Conservation (phyloP, 164 flowering plant species). For the Aristolochia californica region DNA sequence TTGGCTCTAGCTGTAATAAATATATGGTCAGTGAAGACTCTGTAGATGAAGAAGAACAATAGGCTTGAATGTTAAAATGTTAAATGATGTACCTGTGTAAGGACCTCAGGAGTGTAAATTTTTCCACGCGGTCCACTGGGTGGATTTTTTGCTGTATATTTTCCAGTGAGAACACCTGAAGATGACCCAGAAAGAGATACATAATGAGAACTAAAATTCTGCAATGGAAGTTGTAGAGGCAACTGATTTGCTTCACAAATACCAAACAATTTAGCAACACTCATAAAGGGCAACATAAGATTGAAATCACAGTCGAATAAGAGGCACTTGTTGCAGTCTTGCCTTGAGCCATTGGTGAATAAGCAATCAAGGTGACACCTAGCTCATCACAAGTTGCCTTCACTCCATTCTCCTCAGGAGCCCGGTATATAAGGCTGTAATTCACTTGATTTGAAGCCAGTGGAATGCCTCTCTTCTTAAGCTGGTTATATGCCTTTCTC, state of each 20-base stretch:
- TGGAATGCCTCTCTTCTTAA: slow-evolving; percentile 78
- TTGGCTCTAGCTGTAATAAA: slow-evolving; percentile 65
- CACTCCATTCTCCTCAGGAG: slow-evolving; percentile 88
- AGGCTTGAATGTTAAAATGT: not conserved
- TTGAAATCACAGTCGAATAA: not conserved
- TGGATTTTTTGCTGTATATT: slow-evolving; percentile 67
- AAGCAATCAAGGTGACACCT: slow-evolving; percentile 88
- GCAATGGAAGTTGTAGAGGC: no score
- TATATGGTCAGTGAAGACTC: not conserved
- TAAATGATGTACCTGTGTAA: slow-evolving; percentile 39
- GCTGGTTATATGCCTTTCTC: slow-evolving; percentile 67
- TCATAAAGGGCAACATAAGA: no score
- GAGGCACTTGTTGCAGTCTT: not conserved
- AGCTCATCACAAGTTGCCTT: slow-evolving; percentile 96
- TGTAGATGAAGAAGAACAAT: not conserved
- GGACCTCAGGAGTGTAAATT: slow-evolving; percentile 66
- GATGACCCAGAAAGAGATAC: no score
- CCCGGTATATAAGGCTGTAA: slow-evolving; percentile 88
- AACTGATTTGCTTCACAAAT: no score
- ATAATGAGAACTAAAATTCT: no score
- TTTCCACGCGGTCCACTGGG: slow-evolving; percentile 82
- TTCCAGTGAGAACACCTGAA: slow-evolving; percentile 83
- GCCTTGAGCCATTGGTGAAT: slow-evolving; percentile 97
- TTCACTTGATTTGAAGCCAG: slow-evolving; percentile 96
- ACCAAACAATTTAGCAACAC: no score